phyloP scores from a whole-genome alignment of 352 stramenopile species.

The Phytophthora fragariae region DNA sequence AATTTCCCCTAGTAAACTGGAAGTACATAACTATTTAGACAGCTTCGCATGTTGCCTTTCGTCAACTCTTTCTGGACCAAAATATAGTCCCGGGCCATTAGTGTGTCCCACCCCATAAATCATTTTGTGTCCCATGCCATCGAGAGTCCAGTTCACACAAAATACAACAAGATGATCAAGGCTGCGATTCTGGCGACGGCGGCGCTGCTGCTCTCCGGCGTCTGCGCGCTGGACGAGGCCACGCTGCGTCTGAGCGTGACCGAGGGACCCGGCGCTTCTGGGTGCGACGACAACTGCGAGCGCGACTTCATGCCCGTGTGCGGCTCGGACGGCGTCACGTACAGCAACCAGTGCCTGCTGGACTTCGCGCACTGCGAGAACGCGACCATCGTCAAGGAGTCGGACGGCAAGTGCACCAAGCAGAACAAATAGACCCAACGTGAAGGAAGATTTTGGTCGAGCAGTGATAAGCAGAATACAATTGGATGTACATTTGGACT shows the following conservation, averaged over 20 bases:
- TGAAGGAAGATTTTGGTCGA: not conserved
- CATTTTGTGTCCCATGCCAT: not conserved
- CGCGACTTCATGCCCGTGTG: slow-evolving; percentile 61
- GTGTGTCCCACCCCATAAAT: not conserved
- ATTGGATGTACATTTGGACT: slow-evolving; percentile 5
- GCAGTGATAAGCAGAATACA: not conserved
- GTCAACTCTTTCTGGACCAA: not conserved
- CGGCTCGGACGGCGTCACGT: slow-evolving; percentile 61
- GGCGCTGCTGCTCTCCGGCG: slow-evolving; percentile 15
- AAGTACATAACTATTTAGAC: too few relatives aligned
- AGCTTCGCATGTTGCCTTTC: too few relatives aligned
- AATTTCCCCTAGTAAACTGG: too few relatives aligned
- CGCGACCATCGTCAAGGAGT: slow-evolving; percentile 28
- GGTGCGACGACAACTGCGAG: slow-evolving; percentile 53
- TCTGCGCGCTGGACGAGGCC: slow-evolving; percentile 20
- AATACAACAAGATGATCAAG: slow-evolving; percentile 16
- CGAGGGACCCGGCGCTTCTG: not conserved
- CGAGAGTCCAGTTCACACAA: not conserved
- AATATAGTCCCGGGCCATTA: not conserved
- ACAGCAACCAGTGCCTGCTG: slow-evolving; percentile 64
- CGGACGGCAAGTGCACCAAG: slow-evolving; percentile 48
- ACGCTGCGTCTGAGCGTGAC: slow-evolving; percentile 7
- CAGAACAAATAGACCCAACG: not conserved
- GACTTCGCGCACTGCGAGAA: slow-evolving; percentile 53
- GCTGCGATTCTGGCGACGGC: slow-evolving; percentile 7